phyloP scores from a whole-genome alignment of 2,329 filamentous ascomycete species.

The Chrysoporthe deuterocubensis region DNA sequence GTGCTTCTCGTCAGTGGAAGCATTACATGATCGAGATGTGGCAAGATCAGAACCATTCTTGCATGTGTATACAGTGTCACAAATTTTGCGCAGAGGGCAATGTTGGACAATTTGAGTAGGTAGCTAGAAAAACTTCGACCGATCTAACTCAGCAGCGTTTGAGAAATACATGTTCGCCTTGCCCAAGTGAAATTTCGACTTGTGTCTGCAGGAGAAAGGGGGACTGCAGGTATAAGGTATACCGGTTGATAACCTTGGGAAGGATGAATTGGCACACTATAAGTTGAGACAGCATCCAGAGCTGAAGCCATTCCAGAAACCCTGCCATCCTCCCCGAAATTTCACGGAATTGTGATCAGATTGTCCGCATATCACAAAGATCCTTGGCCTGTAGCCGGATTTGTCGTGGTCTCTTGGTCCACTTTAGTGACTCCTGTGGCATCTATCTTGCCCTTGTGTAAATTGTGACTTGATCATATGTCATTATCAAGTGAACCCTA shows the following conservation, averaged over 20 bases:
- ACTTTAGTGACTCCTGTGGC: too few species aligned
- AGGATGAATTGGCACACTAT: too few species aligned
- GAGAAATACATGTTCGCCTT: not conserved
- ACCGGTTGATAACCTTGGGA: too few species aligned
- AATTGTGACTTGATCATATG: too few species aligned
- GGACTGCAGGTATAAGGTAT: too few species aligned
- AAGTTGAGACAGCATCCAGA: too few species aligned
- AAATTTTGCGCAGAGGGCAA: not conserved
- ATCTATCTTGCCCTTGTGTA: too few species aligned
- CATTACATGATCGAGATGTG: not conserved
- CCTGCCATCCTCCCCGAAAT: too few species aligned
- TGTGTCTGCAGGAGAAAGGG: not conserved
- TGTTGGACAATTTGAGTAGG: not conserved
- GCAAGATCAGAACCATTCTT: not conserved
- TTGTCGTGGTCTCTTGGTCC: too few species aligned
- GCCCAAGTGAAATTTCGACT: not conserved
- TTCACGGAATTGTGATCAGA: too few species aligned
- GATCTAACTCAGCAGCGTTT: not conserved
- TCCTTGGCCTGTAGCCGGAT: too few species aligned
- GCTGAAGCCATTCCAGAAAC: not conserved
- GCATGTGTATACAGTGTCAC: not conserved
- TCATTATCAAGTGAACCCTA: conserved; percentile 26
- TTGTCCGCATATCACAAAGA: too few species aligned
- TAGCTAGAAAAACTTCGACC: not conserved
- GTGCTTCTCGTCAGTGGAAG: not conserved